Conservation (phyloP, 2,329 filamentous ascomycete species). For the Pseudocercospora crystallina region DNA sequence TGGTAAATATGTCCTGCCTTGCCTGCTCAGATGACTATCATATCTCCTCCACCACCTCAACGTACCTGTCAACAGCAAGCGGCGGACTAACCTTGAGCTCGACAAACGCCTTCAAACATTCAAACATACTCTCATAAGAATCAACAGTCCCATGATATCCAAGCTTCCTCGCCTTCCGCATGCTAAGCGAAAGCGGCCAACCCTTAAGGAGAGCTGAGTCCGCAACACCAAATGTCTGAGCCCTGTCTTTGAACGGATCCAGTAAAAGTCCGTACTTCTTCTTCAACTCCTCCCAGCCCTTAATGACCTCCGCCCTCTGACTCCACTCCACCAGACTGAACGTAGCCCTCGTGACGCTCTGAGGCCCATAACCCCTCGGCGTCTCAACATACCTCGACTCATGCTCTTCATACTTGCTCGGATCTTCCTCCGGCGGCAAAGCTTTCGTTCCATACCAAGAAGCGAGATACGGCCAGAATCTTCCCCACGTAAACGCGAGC, state of each 20-base stretch:
- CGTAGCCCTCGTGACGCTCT: slow-evolving; percentile 9
- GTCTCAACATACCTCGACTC: slow-evolving; percentile 14
- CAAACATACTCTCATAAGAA: slow-evolving; percentile 41
- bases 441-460: slow-evolving; percentile 39
- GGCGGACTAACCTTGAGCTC: slow-evolving; percentile 29
- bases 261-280: slow-evolving; percentile 13
- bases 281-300: slow-evolving; percentile 41
- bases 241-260: slow-evolving; percentile 36
- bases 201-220: slow-evolving; percentile 32
- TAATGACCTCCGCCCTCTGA: slow-evolving; percentile 40
- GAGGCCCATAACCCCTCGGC: slow-evolving; percentile 24
- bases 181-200: slow-evolving; percentile 29
- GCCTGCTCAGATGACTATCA: background rate
- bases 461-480: slow-evolving; percentile 49
- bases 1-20: too few relatives aligned
- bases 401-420: slow-evolving; percentile 12
- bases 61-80: slow-evolving; percentile 3
- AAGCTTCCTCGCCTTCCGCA: slow-evolving; percentile 42
- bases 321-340: slow-evolving; percentile 44
- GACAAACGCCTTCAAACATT: slow-evolving; percentile 40
- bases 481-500: slow-evolving; percentile 47
- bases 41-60: background rate
- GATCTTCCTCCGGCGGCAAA: slow-evolving; percentile 18
- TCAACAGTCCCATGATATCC: slow-evolving; percentile 49
- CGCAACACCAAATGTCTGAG: slow-evolving; percentile 21